phyloP scores from a whole-genome alignment of 1,139 yeast genomes.

The Hanseniaspora gamundiae region DNA sequence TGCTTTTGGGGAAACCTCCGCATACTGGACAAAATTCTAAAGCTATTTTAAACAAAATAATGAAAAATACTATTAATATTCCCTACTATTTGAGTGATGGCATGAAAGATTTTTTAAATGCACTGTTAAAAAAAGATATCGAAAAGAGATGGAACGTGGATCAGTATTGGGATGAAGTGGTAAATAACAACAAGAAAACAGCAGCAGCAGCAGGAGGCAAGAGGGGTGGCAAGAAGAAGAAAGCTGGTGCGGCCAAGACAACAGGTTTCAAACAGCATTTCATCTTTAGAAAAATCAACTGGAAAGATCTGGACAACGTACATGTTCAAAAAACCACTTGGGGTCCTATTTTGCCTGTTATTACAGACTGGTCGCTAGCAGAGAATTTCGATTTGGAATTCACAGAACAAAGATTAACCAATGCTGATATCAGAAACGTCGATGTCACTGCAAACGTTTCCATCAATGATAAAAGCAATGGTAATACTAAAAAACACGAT shows the following conservation, averaged over 20 bases:
- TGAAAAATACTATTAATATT: constrained; percentile 58
- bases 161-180: constrained; percentile 21
- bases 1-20: constrained; percentile 88
- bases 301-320: constrained; percentile 50
- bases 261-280: constrained; percentile 36
- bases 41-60: constrained; percentile 68
- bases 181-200: constrained; percentile 7
- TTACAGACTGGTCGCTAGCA: constrained; percentile 77
- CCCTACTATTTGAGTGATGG: constrained; percentile 78
- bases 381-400: constrained; percentile 87
- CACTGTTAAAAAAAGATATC: constrained; percentile 65
- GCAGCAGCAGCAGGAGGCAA: constrained; percentile 23
- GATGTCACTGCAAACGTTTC: constrained; percentile 1
- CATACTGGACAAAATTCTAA: constrained; percentile 84
- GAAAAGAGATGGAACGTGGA: constrained; percentile 63
- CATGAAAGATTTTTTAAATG: constrained; percentile 70
- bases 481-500: constrained; percentile 1
- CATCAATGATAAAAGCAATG: constrained; percentile 8
- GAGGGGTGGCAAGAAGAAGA: constrained; percentile 35
- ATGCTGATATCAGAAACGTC: constrained; percentile 11
- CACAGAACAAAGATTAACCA: constrained; percentile 49
- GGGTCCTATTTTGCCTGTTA: constrained; percentile 81
- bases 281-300: constrained; percentile 67
- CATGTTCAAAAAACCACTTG: constrained; percentile 29
- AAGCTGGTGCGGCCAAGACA: constrained; percentile 19